phyloP scores from a whole-genome alignment of 2,329 filamentous ascomycete species.

The Laburnicola sp. region DNA sequence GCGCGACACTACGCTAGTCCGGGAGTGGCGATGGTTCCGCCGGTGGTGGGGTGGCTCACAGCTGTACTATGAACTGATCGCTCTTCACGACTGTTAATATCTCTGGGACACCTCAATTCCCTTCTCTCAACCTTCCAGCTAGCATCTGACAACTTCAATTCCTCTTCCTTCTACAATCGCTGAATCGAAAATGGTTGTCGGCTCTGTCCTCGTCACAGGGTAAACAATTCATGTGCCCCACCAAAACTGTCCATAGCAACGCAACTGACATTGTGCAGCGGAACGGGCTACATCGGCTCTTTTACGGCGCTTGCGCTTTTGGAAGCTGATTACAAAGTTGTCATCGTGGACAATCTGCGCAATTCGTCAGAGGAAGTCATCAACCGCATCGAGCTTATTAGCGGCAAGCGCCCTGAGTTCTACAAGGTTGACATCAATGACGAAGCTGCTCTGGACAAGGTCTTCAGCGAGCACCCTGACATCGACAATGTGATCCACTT shows the following conservation, averaged over 20 bases:
- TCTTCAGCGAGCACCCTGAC: constrained; percentile 85
- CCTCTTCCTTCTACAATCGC: background rate
- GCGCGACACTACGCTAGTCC: background rate
- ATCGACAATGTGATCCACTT: constrained; percentile 99
- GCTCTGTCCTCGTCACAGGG: constrained; percentile 91
- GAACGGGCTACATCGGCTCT: constrained; percentile 98
- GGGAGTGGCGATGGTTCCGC: background rate
- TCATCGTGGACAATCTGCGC: constrained; percentile 95
- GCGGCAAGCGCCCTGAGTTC: constrained; percentile 83
- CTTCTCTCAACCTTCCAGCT: constrained; percentile 1
- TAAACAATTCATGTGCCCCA: constrained; percentile 55
- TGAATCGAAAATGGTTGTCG: constrained; percentile 66
- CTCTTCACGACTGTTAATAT: constrained; percentile 25
- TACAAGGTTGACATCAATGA: constrained; percentile 87
- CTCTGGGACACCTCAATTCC: constrained; percentile 16
- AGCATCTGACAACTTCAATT: background rate
- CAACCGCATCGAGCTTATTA: constrained; percentile 93
- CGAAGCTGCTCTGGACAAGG: constrained; percentile 77
- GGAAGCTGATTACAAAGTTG: constrained; percentile 91
- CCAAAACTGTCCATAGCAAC: constrained; percentile 30
- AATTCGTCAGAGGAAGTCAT: constrained; percentile 91
- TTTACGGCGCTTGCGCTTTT: constrained; percentile 93
- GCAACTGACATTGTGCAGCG: constrained; percentile 58
- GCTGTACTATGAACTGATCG: constrained; percentile 12
- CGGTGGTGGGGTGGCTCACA: constrained; percentile 17